Percentiles rank a stretch among this genome's conserved stretches.
Evolutionary conservation across 257 asterid genomes (phyloP).

Genomic region (Datura wrightii): DNA sequence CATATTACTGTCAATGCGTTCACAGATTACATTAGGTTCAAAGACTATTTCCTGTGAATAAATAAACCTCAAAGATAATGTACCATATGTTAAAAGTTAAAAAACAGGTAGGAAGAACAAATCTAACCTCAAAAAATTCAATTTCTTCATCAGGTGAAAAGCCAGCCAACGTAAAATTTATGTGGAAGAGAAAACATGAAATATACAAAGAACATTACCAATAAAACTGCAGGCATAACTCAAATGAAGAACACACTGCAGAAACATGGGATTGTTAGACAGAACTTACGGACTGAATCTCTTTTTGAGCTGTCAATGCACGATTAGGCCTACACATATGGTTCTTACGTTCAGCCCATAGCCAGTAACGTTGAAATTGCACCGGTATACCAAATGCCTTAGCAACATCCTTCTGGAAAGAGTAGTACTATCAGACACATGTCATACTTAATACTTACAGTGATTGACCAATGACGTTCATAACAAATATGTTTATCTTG

Average conservation of each 20-base stretch:
- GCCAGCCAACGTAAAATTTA: constrained; percentile 53
- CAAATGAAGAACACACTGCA: not conserved
- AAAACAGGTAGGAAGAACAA: not conserved
- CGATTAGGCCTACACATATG: constrained; percentile 80
- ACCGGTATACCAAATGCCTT: constrained; percentile 77
- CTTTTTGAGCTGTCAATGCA: constrained; percentile 68
- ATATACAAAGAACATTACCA: not conserved
- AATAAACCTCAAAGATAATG: constrained; percentile 12
- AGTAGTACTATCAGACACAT: not conserved
- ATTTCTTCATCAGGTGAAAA: constrained; percentile 71
- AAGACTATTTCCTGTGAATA: constrained; percentile 69
- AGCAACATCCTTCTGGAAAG: constrained; percentile 76
- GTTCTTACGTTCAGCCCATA: constrained; percentile 84
- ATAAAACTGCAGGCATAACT: not conserved
- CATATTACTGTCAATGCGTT: constrained; percentile 58
- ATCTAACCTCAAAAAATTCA: constrained; percentile 74
- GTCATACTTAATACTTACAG: not conserved
- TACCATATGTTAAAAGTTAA: not conserved
- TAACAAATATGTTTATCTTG: not conserved
- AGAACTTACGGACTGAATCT: constrained; percentile 64
- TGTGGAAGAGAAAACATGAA: not conserved
- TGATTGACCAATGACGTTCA: not conserved
- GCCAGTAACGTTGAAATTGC: constrained; percentile 79
- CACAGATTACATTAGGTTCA: constrained; percentile 74
- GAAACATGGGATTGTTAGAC: constrained; percentile 20